phyloP scores from a whole-genome alignment of 108 stramenopile species.

The Fragilaria radians region DNA sequence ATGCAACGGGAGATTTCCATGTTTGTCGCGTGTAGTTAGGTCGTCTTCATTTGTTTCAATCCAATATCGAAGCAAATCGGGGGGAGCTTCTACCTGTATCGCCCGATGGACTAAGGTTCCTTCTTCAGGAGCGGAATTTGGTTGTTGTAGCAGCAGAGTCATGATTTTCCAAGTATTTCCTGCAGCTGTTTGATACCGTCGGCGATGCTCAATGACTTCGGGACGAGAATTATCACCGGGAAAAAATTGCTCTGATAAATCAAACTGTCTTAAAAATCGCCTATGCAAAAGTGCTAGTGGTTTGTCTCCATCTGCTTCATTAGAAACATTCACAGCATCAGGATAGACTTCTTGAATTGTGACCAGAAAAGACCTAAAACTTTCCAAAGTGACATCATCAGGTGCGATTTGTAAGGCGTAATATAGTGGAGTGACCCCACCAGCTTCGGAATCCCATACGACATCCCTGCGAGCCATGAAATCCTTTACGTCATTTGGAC shows the following conservation, averaged over 20 bases:
- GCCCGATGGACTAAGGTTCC: constrained; percentile 73
- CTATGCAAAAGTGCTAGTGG: constrained; percentile 72
- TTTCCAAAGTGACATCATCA: constrained; percentile 53
- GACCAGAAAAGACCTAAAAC: constrained; percentile 50
- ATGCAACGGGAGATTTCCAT: constrained; percentile 72
- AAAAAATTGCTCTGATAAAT: constrained; percentile 81
- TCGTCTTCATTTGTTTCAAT: constrained; percentile 81
- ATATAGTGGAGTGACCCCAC: constrained; percentile 47
- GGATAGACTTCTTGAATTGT: constrained; percentile 8
- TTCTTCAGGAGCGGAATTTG: too few species aligned
- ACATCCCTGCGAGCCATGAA: constrained; percentile 38
- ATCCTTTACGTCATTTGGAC: constrained; percentile 20
- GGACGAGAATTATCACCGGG: constrained; percentile 76
- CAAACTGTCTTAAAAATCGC: constrained; percentile 74
- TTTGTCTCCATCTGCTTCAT: constrained; percentile 53
- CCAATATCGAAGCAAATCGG: constrained; percentile 78
- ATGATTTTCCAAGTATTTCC: constrained; percentile 83
- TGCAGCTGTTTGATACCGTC: constrained; percentile 66
- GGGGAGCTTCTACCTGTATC: constrained; percentile 69
- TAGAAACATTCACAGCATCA: constrained; percentile 21
- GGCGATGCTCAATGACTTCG: constrained; percentile 70
- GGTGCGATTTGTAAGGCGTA: constrained; percentile 44
- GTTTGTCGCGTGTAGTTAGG: constrained; percentile 48
- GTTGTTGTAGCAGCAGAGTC: constrained; percentile 51
- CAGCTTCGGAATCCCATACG: constrained; percentile 16